Base-by-base conservation (phyloP, 1,284 basidiomycete genomes). In the Mycosarcoma maydis region DNA sequence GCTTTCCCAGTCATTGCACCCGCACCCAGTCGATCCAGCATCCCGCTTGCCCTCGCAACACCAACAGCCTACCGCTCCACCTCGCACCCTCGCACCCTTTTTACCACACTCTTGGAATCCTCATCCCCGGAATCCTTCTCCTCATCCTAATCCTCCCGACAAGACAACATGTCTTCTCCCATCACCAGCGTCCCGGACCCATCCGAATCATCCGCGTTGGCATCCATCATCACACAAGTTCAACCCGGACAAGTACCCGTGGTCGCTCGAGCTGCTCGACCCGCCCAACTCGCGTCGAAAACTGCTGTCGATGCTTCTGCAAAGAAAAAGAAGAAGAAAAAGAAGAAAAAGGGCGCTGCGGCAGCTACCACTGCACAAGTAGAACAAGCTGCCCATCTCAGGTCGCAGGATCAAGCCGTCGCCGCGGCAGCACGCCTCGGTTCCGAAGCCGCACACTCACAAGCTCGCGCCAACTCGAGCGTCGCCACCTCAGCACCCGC, bases 201-300 rank as follows among this genome's bases (percentile, higher is more conserved):
- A 8, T 66, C 69, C 32, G 69, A 61, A 23, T 38, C 51, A n/a
- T 45, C 53, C 13, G 54, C 66, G 3, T 37, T 76, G 11, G 72
- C 74, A 33, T 68, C 65, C 30, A 59, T 76, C 61, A 75, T 76
- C 57, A 76, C 74, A 7, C 74, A 76, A 37, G 74, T 76, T 13
- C 67, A 68, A 41, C 74, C 73, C 1, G 64, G 66, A 8, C 69
- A 69, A 36, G 54, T 48, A 0, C 46, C 67, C 9, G 47, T 52
- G 26, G 52, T 34, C 10, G 36, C 34, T 8, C 54, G 67, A 16
- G 52, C 54, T 4, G 41, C 61, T 26, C 61, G 57, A 30, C 58
- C 64, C 0, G 38, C 62, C 9, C 72, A 60, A 30, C 8, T 41
- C 45, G 34, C 20, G 8, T 11, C 51, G 13, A 74, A 69, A 24